Base-by-base conservation (phyloP, 352 stramenopile species). In the Globisporangium splendens region DNA sequence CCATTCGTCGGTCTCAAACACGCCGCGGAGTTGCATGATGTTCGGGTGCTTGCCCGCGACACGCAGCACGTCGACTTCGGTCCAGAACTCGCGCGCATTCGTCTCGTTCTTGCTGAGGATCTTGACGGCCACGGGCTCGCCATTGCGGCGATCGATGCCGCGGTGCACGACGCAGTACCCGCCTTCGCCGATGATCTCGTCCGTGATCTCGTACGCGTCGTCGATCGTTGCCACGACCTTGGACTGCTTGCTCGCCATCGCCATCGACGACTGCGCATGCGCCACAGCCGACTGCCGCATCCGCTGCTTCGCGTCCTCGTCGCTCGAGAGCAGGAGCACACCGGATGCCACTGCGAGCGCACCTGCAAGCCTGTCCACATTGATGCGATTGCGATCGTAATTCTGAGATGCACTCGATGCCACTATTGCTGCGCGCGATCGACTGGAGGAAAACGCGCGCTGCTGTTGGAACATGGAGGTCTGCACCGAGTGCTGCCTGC, bases 81-180 rank as follows among this genome's bases (percentile, higher is more conserved):
- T 89, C 82, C 82, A 91, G 62, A 93, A 93, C 50, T 91, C 80
- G n/a, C 82, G 68, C 20, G 80, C 79, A 17, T 78, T 86, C 20
- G 80, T 93, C 56, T 87, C 77, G 28, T 56, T 81, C 67, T 93
- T 93, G 70, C 73, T 83, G 35, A 93, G 67, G 62, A 88, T 85
- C 68, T 93, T 91, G 61, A 93, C 69, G 1, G 82, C 84, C 33
- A 92, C 82, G n/a, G 81, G 48, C 56, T 91, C 80, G 10, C 77
- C 72, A n/a, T 82, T 85, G 18, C 65, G 66, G 17, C 73, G 78
- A 48, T 93, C 76, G 11, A 86, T 56, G 33, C 75, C 84, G 51
- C 83, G 82, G 49, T 83, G 84, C 53, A 93, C 84, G 7, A 90
- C 80, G 55, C 84, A 91, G 60, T 89, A 93, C 52, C 84, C 84